Percentiles rank a stretch among this genome's conserved stretches.
Conservation (phyloP, 129 eudicot genomes). For the Flaveria brownii region DNA sequence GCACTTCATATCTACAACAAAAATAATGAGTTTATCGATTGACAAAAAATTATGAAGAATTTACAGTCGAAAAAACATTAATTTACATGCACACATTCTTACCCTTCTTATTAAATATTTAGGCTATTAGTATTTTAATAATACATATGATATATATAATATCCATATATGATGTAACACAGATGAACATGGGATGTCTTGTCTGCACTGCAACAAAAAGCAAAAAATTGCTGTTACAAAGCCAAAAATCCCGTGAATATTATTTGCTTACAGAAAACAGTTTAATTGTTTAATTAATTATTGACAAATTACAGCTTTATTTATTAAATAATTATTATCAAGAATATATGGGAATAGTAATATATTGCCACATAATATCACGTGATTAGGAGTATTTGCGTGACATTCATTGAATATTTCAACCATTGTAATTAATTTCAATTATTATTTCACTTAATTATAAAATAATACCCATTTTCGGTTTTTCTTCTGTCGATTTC, state of each 20-base stretch:
- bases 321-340: not conserved
- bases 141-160: no score
- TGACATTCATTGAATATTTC: conserved; percentile 16
- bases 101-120: no score
- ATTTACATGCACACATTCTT: no score
- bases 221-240: conserved; percentile 30
- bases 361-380: conserved; percentile 10
- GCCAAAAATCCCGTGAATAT: conserved; percentile 43
- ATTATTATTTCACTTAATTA: not conserved
- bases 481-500: conserved; percentile 27
- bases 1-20: no score
- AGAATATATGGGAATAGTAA: not conserved
- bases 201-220: conserved; percentile 30
- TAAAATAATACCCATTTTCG: conserved; percentile 11
- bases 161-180: not conserved
- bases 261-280: not conserved
- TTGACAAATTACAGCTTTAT: not conserved
- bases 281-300: not conserved
- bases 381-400: conserved; percentile 24
- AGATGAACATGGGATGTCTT: conserved; percentile 40
- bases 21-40: no score
- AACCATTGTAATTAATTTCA: not conserved
- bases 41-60: no score
- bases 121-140: no score
- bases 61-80: no score